Evolutionary conservation across 208 protist species (phyloP).

Genomic region (Trichomonas tenax): DNA sequence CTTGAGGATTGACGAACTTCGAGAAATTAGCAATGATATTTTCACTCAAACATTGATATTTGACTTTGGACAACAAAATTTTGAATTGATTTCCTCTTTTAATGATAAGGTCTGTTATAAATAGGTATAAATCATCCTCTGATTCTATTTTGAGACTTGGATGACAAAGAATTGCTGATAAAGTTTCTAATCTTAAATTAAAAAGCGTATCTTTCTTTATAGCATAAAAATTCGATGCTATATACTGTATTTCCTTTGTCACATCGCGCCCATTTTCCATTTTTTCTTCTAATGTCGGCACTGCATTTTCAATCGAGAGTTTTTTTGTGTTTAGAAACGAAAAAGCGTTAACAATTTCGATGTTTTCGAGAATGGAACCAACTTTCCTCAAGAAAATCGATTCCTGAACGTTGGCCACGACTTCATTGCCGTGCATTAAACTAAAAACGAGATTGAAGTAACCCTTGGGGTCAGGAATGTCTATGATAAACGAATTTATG

Average conservation of each 20-base stretch:
- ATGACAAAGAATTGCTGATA: not conserved
- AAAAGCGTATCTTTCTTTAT: not conserved
- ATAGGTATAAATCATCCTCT: not conserved
- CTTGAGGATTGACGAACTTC: not conserved
- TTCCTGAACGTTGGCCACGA: not conserved
- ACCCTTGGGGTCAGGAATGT: not conserved
- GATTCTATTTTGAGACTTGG: not conserved
- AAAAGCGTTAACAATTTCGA: not conserved
- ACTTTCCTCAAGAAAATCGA: not conserved
- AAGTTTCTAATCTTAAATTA: not conserved
- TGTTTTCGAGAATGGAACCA: not conserved
- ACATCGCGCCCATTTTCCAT: not conserved
- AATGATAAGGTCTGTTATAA: not conserved
- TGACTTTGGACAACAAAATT: not conserved
- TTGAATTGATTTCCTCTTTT: not conserved
- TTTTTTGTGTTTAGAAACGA: not conserved
- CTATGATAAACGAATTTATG: not conserved
- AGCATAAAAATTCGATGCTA: not conserved
- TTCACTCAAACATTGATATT: not conserved
- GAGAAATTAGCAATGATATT: not conserved
- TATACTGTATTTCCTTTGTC: not conserved
- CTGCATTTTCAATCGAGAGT: not conserved
- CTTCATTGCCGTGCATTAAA: not conserved
- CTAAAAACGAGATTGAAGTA: not conserved
- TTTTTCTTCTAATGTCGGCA: not conserved